Evolutionary conservation across 2,329 filamentous ascomycete genomes (phyloP).

Genomic region (Verticillium longisporum): DNA sequence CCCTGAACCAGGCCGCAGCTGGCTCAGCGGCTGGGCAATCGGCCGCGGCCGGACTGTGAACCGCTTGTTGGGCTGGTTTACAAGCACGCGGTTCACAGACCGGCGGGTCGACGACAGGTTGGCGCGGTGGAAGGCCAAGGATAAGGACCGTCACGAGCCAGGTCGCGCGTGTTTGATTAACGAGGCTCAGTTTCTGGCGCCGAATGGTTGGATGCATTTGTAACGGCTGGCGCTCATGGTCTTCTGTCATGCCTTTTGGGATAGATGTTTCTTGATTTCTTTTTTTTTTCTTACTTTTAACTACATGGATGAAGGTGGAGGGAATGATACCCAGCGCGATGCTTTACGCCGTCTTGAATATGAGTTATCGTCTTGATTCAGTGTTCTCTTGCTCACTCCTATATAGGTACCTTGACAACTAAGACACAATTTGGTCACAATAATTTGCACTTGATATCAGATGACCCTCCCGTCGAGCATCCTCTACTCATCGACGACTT

Average conservation of each 20-base stretch:
- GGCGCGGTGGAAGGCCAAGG: slow-evolving; percentile 28
- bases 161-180: slow-evolving; percentile 50
- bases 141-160: slow-evolving; percentile 28
- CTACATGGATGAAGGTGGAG: background rate
- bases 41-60: slow-evolving; percentile 53
- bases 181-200: slow-evolving; percentile 53
- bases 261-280: background rate
- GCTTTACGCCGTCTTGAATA: no score
- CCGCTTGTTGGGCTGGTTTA: slow-evolving; percentile 38
- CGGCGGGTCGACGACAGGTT: slow-evolving; percentile 30
- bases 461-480: background rate
- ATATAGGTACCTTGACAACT: no score
- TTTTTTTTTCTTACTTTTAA: no score
- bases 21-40: slow-evolving; percentile 41
- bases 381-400: no score
- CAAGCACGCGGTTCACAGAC: slow-evolving; percentile 15
- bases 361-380: no score
- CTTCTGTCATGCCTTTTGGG: background rate
- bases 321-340: background rate
- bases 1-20: slow-evolving; percentile 23
- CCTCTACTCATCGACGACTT: background rate
- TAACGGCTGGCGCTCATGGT: slow-evolving; percentile 14
- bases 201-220: slow-evolving; percentile 53
- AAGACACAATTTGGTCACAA: no score
- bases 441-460: no score